These are phyloP conservation scores for Chlorella sp. DNA, from an alignment of 139 green algal species.

Conservation along the genomic window DNA sequence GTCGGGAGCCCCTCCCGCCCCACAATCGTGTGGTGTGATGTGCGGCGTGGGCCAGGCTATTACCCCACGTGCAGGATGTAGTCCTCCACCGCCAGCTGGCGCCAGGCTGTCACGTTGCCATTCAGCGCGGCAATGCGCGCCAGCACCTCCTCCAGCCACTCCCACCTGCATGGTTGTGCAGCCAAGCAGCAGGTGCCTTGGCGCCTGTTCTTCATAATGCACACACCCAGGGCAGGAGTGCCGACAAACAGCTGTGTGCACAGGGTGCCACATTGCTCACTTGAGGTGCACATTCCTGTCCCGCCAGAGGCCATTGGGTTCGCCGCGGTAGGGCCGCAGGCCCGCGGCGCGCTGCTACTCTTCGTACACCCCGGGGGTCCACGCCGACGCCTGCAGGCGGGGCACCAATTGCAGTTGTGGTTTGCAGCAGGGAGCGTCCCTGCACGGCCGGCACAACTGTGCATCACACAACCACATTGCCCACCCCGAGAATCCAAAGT, in stretches of 20 bases:
- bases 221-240: too few species aligned
- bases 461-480: too few species aligned
- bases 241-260: too few species aligned
- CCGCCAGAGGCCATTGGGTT: too few species aligned
- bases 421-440: too few species aligned
- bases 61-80: not conserved
- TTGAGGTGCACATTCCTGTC: not conserved
- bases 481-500: too few species aligned
- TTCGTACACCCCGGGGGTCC: not conserved
- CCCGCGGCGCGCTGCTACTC: not conserved
- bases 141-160: not conserved
- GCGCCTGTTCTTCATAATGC: too few species aligned
- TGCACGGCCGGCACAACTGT: too few species aligned
- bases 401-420: not conserved
- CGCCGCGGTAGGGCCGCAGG: not conserved
- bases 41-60: too few species aligned
- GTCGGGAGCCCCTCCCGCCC: too few species aligned
- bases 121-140: not conserved
- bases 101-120: not conserved
- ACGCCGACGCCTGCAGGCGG: not conserved
- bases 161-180: not conserved
- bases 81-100: not conserved
- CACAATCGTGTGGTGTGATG: too few species aligned
- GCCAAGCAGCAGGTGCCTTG: not conserved
- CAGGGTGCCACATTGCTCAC: too few species aligned